Evolutionary conservation across 306 rosid genomes (phyloP).

Genomic region (Amphicarpaea edgeworthii): DNA sequence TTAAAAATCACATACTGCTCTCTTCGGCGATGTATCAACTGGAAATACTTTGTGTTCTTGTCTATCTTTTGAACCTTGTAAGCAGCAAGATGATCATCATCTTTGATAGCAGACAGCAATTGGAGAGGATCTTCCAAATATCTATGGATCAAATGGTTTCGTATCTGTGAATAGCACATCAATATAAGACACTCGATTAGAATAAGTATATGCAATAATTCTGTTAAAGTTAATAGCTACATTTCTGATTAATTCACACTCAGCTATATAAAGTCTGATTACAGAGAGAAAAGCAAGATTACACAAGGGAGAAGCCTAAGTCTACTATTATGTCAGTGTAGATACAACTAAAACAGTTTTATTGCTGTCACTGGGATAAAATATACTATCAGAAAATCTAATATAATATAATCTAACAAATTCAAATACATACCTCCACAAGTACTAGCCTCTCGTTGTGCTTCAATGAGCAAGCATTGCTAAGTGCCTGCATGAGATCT

Average conservation of each 20-base stretch:
- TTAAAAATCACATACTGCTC: slow-evolving; percentile 71
- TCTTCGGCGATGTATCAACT: slow-evolving; percentile 81
- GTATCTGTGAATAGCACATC: slow-evolving; percentile 62
- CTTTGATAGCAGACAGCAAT: slow-evolving; percentile 79
- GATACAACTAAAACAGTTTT: too few species aligned
- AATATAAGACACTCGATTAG: slow-evolving; percentile 31
- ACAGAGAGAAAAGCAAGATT: too few species aligned
- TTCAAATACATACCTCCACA: too few species aligned
- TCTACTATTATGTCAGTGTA: too few species aligned
- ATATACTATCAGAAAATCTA: too few species aligned
- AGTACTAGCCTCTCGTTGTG: slow-evolving; percentile 80
- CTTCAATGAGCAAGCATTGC: slow-evolving; percentile 87
- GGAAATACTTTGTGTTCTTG: slow-evolving; percentile 81
- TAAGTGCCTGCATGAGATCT: slow-evolving; percentile 92
- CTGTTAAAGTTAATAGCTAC: too few species aligned
- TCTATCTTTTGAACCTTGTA: slow-evolving; percentile 77
- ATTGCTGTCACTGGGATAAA: too few species aligned
- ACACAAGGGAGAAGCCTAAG: too few species aligned
- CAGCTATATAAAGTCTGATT: too few species aligned
- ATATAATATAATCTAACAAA: too few species aligned
- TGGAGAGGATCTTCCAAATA: slow-evolving; percentile 85
- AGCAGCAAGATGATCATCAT: slow-evolving; percentile 87
- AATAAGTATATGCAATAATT: slow-evolving; percentile 29
- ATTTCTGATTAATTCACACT: too few species aligned
- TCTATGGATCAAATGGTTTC: slow-evolving; percentile 80